phyloP scores from a whole-genome alignment of 106 monocot species.

The Apostasia ramifera region DNA sequence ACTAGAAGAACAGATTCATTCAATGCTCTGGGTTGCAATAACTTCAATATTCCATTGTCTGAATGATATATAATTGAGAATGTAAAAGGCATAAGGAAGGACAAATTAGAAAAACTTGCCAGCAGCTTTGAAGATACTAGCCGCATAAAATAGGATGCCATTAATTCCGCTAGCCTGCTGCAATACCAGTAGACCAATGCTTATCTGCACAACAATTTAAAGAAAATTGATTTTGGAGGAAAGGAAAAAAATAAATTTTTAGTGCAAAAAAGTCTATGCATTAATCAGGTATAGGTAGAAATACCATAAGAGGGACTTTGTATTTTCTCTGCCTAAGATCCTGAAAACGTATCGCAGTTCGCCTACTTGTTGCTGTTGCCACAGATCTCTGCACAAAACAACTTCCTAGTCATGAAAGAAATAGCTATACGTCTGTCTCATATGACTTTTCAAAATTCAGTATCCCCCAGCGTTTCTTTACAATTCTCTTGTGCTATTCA shows the following conservation, averaged over 20 bases:
- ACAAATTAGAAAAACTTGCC: constrained; percentile 27
- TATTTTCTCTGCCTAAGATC: constrained; percentile 83
- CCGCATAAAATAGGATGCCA: constrained; percentile 91
- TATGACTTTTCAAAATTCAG: not conserved
- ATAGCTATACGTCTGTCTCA: no score
- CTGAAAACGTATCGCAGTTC: constrained; percentile 65
- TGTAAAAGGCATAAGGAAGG: no score
- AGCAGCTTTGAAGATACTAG: constrained; percentile 87
- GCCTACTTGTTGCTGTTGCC: constrained; percentile 54
- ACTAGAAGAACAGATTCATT: no score
- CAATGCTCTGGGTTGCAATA: no score
- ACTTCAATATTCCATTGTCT: no score
- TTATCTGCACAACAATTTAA: constrained; percentile 48
- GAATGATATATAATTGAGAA: no score
- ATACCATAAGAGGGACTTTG: constrained; percentile 70
- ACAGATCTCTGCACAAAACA: constrained; percentile 62
- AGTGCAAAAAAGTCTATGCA: not conserved
- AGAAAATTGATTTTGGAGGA: not conserved
- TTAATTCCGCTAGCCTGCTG: constrained; percentile 93
- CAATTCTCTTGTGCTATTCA: not conserved
- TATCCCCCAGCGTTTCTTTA: not conserved
- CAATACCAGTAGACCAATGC: constrained; percentile 79
- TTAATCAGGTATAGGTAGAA: not conserved
- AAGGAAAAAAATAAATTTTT: not conserved
- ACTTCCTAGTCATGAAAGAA: not conserved